Evolutionary conservation across 1,139 yeast species (phyloP).

Genomic region (Blastobotrys indianensis): DNA sequence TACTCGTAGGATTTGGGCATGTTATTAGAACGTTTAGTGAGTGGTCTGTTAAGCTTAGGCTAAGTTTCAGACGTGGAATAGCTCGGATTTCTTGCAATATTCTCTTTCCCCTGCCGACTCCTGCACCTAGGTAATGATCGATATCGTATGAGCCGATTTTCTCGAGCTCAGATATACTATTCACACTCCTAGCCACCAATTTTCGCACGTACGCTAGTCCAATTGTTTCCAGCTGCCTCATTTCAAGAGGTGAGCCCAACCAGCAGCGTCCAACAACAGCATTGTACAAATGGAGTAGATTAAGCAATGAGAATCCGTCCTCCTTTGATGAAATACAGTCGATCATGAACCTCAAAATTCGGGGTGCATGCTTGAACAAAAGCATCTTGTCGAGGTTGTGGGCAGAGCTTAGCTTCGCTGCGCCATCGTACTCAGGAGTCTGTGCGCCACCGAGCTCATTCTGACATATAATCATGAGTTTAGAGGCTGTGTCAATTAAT

Average conservation of each 20-base stretch:
- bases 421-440: constrained; percentile 3
- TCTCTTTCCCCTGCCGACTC: constrained; percentile 2
- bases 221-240: constrained; percentile 5
- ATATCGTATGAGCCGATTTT: constrained; percentile 3
- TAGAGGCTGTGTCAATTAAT: not conserved
- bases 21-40: not conserved
- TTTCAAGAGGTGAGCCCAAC: constrained; percentile 3
- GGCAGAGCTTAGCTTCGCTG: not conserved
- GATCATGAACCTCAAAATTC: constrained; percentile 1
- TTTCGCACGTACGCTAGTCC: constrained; percentile 1
- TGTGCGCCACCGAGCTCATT: constrained; percentile 3
- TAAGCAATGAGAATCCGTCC: constrained; percentile 1
- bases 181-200: constrained; percentile 1
- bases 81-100: not conserved
- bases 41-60: not conserved
- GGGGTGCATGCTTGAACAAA: constrained; percentile 3
- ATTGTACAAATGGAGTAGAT: not conserved
- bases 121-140: not conserved
- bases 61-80: not conserved
- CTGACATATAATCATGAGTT: constrained; percentile 4
- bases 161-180: not conserved
- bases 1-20: not conserved
- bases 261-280: constrained; percentile 2
- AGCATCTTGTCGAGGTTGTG: constrained; percentile 2
- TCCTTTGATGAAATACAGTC: not conserved